Evolutionary conservation across 106 monocot species (phyloP).

Genomic region (Gastrodia elata): DNA sequence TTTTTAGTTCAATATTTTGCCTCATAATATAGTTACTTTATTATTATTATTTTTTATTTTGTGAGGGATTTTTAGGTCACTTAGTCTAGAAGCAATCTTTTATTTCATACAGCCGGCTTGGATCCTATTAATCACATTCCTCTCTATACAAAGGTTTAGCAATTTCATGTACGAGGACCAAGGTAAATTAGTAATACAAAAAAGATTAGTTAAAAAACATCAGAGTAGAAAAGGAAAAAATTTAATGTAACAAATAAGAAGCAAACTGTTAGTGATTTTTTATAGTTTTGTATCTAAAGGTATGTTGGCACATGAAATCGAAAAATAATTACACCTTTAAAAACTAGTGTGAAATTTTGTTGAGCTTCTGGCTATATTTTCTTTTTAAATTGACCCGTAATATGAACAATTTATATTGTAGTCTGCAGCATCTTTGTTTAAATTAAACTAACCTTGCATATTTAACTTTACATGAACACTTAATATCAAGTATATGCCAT

Average conservation of each 20-base stretch:
- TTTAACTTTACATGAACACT: neutral
- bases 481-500: neutral
- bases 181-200: neutral
- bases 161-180: no score
- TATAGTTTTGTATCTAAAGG: no score
- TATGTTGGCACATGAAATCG: neutral
- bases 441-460: neutral
- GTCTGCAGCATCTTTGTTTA: neutral
- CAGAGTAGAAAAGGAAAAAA: neutral
- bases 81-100: no score
- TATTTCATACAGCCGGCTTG: no score
- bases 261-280: no score
- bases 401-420: neutral
- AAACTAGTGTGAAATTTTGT: neutral
- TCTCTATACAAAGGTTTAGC: no score
- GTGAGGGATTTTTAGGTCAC: no score
- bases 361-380: neutral
- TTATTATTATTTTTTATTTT: no score
- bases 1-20: no score
- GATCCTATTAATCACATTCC: no score
- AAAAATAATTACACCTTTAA: neutral
- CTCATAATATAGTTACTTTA: no score
- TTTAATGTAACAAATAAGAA: neutral
- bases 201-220: neutral
- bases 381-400: neutral